Conservation (phyloP, 306 rosid genomes). For the Glycyrrhiza uralensis region DNA sequence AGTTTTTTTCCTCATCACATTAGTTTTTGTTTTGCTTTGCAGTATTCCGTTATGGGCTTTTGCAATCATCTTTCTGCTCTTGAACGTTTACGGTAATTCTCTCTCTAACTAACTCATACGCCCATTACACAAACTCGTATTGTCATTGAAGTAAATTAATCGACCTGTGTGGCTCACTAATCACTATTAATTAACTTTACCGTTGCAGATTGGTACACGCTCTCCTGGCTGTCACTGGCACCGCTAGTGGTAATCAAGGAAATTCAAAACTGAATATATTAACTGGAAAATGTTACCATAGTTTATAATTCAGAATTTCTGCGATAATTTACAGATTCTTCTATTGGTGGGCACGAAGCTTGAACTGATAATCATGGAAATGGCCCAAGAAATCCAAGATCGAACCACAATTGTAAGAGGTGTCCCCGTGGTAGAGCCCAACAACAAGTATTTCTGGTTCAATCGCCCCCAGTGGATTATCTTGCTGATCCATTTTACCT, state of each 20-base stretch:
- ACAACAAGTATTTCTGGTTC: constrained; percentile 66
- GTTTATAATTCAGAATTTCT: no score
- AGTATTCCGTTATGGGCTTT: constrained; percentile 62
- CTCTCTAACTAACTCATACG: neutral
- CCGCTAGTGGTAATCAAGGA: constrained; percentile 49
- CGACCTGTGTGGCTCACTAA: neutral
- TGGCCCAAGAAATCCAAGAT: constrained; percentile 74
- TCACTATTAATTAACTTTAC: neutral
- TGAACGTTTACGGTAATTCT: constrained; percentile 53
- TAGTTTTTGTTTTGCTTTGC: constrained; percentile 31
- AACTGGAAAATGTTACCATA: no score
- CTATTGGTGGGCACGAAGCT: constrained; percentile 60
- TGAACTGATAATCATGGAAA: constrained; percentile 57
- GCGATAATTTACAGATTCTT: constrained; percentile 50
- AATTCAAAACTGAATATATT: neutral
- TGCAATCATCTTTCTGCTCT: constrained; percentile 53
- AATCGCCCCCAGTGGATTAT: constrained; percentile 60
- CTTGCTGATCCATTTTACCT: constrained; percentile 55
- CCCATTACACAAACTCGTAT: neutral
- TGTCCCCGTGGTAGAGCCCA: constrained; percentile 57
- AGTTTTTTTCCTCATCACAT: no score
- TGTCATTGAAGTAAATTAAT: neutral
- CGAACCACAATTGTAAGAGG: constrained; percentile 56
- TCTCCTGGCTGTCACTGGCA: constrained; percentile 51
- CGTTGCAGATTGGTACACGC: constrained; percentile 53